Percentiles rank a stretch among this genome's conserved stretches.
These are phyloP conservation scores for Ogataea siamensis DNA, from an alignment of 805 yeast genomes.

Conservation along the genomic window DNA sequence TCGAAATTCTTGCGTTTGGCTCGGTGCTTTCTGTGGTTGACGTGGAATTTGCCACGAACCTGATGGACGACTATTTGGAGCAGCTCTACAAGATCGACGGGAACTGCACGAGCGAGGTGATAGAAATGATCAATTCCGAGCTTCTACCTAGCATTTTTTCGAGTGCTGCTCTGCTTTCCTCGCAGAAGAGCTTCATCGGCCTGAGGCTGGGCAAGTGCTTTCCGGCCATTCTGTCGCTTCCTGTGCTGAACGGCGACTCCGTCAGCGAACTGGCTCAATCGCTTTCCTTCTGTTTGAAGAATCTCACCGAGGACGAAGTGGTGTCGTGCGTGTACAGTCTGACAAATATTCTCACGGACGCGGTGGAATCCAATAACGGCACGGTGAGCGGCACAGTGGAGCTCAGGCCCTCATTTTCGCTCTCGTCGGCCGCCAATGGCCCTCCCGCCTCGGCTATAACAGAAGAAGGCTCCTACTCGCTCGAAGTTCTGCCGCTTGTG, in stretches of 20 bases:
- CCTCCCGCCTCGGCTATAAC: conserved; percentile 15
- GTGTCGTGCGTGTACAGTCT: conserved; percentile 83
- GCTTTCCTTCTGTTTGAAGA: conserved; percentile 64
- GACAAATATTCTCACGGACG: conserved; percentile 63
- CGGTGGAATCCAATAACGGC: conserved; percentile 14
- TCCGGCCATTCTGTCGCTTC: conserved; percentile 57
- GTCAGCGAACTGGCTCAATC: conserved; percentile 54
- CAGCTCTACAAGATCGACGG: conserved; percentile 23
- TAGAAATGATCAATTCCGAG: conserved; percentile 49
- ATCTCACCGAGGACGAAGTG: conserved; percentile 74
- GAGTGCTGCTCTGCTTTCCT: conserved; percentile 33
- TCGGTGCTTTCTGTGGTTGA: conserved; percentile 45
- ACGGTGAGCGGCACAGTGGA: conserved; percentile 27
- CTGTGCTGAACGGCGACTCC: conserved; percentile 43
- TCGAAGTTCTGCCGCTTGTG: conserved; percentile 33
- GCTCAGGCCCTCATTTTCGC: conserved; percentile 14
- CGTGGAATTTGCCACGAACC: conserved; percentile 40
- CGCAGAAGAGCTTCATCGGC: conserved; percentile 41
- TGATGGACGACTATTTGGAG: conserved; percentile 50
- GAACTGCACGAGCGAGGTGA: conserved; percentile 48
- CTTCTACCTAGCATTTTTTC: conserved; percentile 39
- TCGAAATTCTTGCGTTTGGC: conserved; percentile 64
- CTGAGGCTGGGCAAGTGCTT: conserved; percentile 32
- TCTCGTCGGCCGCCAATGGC: conserved; percentile 10
- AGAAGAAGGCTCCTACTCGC: conserved; percentile 20